Base-by-base conservation (phyloP, 2,329 filamentous ascomycete species). In the Chaetomiaceae sp. region DNA sequence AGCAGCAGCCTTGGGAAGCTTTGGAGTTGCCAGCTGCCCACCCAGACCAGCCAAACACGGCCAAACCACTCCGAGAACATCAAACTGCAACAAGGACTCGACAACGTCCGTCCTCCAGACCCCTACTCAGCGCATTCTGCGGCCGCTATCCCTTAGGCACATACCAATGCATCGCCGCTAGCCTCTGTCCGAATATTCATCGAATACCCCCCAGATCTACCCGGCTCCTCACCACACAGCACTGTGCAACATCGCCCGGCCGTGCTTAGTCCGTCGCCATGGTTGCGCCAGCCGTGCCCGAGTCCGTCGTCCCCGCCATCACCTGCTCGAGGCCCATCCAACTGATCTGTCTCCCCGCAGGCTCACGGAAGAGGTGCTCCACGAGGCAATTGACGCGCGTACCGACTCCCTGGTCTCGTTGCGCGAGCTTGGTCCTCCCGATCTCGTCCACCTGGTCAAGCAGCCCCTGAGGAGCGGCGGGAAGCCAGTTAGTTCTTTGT, bases 361-460 rank as follows among this genome's bases (percentile, higher is more conserved):
- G 73, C 86, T 99, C 66, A 92, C 91, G 65, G 94, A 99, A 75
- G 91, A 96, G 72, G 83, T 94, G 60, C 81, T 95, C 58, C 88
- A 95, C 68, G 90, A 95, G 64, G 89, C 92, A 48, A 87, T 96
- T 70, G 91, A 96, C 68, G 85, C 91, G 64, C 87, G 94, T 70
- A 95, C 92, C 63, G 94, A 99, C 68, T 88, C 88, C 39, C 81
- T 99, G 36, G 80, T 87, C 62, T 83, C 84, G 44, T 79, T 99
- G 59, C 88, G 94, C 67, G 94, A 99, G 78, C 82, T 99, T 54
- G 94, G 94, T 38, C 94, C 94, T 23, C 94, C 94, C 50, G 94
- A 99, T 72, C 81, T 99, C 25, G 92, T 97, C 36, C 94, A 99
- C 73, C 81, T 99, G 53, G 83, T 96, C 64, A 97, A 96, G 71